Evolutionary conservation across 2,329 filamentous ascomycete genomes (phyloP).

Genomic region (Botrytis aclada): DNA sequence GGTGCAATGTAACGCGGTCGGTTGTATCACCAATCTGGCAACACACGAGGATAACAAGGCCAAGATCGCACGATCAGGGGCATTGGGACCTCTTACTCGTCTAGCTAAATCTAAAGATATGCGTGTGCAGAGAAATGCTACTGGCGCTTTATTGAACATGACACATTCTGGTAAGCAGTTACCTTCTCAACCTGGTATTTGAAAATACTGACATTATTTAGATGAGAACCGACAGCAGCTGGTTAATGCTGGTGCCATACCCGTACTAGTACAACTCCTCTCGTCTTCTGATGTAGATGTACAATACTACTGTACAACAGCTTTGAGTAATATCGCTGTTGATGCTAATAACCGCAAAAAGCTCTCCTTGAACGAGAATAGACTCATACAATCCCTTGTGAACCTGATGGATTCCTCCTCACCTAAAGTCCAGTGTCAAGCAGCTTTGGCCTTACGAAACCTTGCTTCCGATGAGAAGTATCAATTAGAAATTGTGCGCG

Average conservation of each 20-base stretch:
- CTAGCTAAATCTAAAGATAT: constrained; percentile 97
- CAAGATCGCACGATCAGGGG: constrained; percentile 93
- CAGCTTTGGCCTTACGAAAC: constrained; percentile 88
- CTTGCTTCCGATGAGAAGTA: constrained; percentile 98
- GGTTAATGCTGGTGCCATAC: constrained; percentile 95
- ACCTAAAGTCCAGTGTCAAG: constrained; percentile 97
- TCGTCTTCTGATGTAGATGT: constrained; percentile 94
- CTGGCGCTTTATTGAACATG: constrained; percentile 95
- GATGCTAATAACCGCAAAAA: constrained; percentile 88
- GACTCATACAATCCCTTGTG: constrained; percentile 89
- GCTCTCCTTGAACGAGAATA: constrained; percentile 84
- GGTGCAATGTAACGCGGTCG: constrained; percentile 98
- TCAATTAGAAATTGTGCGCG: constrained; percentile 93
- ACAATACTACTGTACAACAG: constrained; percentile 98
- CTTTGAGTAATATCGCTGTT: constrained; percentile 96
- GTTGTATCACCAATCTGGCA: constrained; percentile 96
- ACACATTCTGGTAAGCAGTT: constrained; percentile 80
- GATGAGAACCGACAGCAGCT: constrained; percentile 98
- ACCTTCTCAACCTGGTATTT: not conserved
- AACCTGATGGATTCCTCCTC: constrained; percentile 97
- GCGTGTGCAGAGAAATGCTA: constrained; percentile 96
- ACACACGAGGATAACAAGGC: constrained; percentile 99
- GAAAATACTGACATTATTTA: constrained; percentile 40
- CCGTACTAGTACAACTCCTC: constrained; percentile 90
- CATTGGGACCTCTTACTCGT: constrained; percentile 83